Evolutionary conservation across 495 filamentous ascomycete genomes (phyloP).

Genomic region (Astrothelium subdiscretum): DNA sequence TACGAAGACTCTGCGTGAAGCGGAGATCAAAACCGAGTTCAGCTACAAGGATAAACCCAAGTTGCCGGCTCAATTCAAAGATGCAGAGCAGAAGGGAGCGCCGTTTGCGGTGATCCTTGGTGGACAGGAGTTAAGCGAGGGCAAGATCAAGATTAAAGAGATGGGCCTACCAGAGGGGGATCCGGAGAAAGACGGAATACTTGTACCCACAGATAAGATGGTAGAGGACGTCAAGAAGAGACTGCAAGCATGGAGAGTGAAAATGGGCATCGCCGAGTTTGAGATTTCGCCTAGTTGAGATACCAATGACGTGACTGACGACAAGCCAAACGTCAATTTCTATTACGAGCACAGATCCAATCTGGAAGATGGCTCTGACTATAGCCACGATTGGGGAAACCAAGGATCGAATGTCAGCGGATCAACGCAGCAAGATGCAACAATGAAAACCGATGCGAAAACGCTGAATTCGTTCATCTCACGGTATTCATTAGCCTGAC

Average conservation of each 20-base stretch:
- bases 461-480: too few relatives aligned
- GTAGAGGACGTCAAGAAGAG: conserved; percentile 47
- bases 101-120: conserved; percentile 70
- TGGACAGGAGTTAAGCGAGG: conserved; percentile 63
- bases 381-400: too few relatives aligned
- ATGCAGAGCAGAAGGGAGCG: conserved; percentile 57
- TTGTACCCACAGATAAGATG: conserved; percentile 50
- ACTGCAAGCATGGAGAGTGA: conserved; percentile 18
- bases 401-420: too few relatives aligned
- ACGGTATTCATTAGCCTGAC: too few relatives aligned
- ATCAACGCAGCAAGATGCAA: too few relatives aligned
- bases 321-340: too few relatives aligned
- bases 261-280: not conserved
- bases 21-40: conserved; percentile 75
- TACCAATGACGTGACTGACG: too few relatives aligned
- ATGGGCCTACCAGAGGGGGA: conserved; percentile 67
- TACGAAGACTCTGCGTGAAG: conserved; percentile 60
- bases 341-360: too few relatives aligned
- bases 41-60: conserved; percentile 71
- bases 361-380: too few relatives aligned
- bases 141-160: conserved; percentile 75
- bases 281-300: not conserved
- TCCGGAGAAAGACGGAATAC: conserved; percentile 74
- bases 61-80: conserved; percentile 66
- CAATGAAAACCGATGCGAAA: too few relatives aligned